Base-by-base conservation (phyloP, 768 basidiomycete genomes). In the Lyophyllum shimeji region DNA sequence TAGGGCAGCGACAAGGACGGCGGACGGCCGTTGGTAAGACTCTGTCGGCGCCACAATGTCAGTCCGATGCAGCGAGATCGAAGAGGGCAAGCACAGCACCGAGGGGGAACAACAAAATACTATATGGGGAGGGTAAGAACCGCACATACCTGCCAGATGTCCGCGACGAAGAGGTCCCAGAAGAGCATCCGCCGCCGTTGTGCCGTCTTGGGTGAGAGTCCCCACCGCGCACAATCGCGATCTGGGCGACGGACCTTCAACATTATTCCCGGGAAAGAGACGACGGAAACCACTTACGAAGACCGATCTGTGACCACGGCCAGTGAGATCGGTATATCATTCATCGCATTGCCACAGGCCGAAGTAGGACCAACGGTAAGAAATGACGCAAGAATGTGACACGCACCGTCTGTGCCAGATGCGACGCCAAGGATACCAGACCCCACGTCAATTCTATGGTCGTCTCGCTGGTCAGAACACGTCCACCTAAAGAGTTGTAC, bases 121-220 rank as follows among this genome's bases (percentile, higher is more conserved):
- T 29, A 9, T 9, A 29, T 29, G 9, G 4, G 18, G 20, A n/a
- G 33, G 18, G 13, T 18, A 40, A 34, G 44, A 53, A 34, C 15
- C 34, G 17, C 27, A 23, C 29, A 31, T 58, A 87, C 87, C 71
- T 81, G 75, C 85, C 85, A 90, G 2, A 79, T 74, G 60, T 91
- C 89, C 0, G 84, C 82, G 18, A 85, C 76, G 59, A 88, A 90
- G 7, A 90, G 73, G 64, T 90, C 87, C 89, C 89, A 92, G 70
- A 92, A 90, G 8, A 89, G 71, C 27, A 84, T 72, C 2, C 88
- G 80, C 11, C 89, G 78, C 21, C 87, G 73, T 58, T 87, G 79
- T 0, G 90, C 83, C 60, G 83, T 79, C 65, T 82, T 82, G 1
- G 79, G 71, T 6, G 81, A 74, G n/a, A 90, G 69, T 1, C 75